Evolutionary conservation across 169 alveolate genomes (phyloP), one percentile per base, ranked within the genome.

Genomic region (Eimeria sp.): DNA sequence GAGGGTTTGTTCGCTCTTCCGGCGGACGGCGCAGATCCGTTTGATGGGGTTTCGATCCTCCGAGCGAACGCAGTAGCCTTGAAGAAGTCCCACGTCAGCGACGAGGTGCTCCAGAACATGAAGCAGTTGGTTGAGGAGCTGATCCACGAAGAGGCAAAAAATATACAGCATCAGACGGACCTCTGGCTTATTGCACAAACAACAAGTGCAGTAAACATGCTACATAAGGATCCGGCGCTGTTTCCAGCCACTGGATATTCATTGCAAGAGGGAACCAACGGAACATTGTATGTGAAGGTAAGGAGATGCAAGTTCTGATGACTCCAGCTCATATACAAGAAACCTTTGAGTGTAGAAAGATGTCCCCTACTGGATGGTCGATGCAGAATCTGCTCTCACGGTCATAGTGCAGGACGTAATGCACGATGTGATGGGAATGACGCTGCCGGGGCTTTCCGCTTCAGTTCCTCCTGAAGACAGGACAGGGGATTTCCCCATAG

Each of bases 321-420:
- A 49, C 37, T 49, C 46, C 6, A 0, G 33, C 37, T 18, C 30
- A 46, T 10, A 52, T n/a, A n/a, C 76, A 16, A 14, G 37, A 14
- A 49, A 56, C 25, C 30, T 37, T 83, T 56, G 54, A 49, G 56
- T 52, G 62, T 71, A 85, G 91, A 85, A n/a, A 37, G 80, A 85
- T 13, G 60, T 85, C 23, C 91, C 91, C 52, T 85, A 49, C 23
- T 85, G 91, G 91, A 4, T 85, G 76, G 68, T 62, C 16, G 91
- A 85, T 85, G 91, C 91, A 49, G 91, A 85, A 85, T 37, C 91
- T 16, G 91, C 91, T 30, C 78, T 85, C 27, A 58, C 56, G n/a
- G 46, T 62, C 62, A 33, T 85, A 20, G 82, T 85, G 62, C 80
- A 58, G 62, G 91, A 85, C 43, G 78, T 85, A 56, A 85, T 85